Evolutionary conservation across 805 yeast species (phyloP).

Genomic region (Sugiyamaella qingdaonensis): DNA sequence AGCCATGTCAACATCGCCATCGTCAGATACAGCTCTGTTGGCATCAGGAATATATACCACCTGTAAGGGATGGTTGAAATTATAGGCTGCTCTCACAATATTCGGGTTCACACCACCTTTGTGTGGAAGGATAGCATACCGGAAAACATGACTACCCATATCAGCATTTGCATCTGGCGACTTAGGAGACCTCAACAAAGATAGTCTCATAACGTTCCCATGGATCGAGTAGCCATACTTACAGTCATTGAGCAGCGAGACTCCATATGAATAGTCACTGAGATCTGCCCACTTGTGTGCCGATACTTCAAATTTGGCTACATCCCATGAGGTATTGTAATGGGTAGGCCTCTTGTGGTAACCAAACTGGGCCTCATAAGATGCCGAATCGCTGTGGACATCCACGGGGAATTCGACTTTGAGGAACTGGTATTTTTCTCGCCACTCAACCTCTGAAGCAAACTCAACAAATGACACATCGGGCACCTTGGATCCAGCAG

Average conservation of each 20-base stretch:
- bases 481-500: slow-evolving; percentile 25
- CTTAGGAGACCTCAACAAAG: slow-evolving; percentile 84
- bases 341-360: slow-evolving; percentile 89
- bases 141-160: slow-evolving; percentile 81
- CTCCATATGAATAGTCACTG: slow-evolving; percentile 84
- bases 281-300: slow-evolving; percentile 92
- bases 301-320: slow-evolving; percentile 93
- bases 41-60: slow-evolving; percentile 18
- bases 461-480: slow-evolving; percentile 45
- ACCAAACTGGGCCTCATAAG: slow-evolving; percentile 93
- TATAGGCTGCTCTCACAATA: slow-evolving; percentile 70
- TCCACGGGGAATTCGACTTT: slow-evolving; percentile 95
- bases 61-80: slow-evolving; percentile 60
- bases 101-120: slow-evolving; percentile 56
- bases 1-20: neutral
- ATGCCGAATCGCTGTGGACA: slow-evolving; percentile 68
- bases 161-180: slow-evolving; percentile 94
- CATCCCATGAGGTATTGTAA: slow-evolving; percentile 93
- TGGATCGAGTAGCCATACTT: slow-evolving; percentile 92
- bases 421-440: slow-evolving; percentile 79
- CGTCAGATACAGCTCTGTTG: neutral
- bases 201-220: slow-evolving; percentile 86
- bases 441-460: slow-evolving; percentile 72
- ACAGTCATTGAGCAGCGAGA: slow-evolving; percentile 72
- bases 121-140: slow-evolving; percentile 84